Evolutionary conservation across 1,284 basidiomycete species (phyloP), one percentile per base, ranked within the genome.

Genomic region (Cystobasidium slooffiae): DNA sequence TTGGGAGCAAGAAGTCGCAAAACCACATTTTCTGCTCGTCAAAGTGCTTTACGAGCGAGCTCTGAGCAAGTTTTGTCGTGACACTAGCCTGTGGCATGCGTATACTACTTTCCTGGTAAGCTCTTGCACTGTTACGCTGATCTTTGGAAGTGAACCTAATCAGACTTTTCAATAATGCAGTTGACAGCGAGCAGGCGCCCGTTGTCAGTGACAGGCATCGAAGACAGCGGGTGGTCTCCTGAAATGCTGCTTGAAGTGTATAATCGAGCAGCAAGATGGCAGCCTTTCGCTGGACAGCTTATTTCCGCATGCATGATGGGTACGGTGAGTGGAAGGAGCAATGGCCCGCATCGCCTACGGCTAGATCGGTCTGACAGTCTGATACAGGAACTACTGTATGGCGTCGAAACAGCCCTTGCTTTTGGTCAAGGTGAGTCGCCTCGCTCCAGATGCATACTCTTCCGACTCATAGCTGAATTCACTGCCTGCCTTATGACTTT

Each of bases 11-110:
- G 79, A 83, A 62, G 86, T 86, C 43, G 90, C 88, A 80, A 84
- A 86, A 65, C 88, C 88, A 0, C 89, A 94, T 78, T 76, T 87
- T 5, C 84, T 85, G 49, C 84, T 93, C 7, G 84, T 90, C 39
- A 82, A 84, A 5, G 85, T 85, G 1, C 83, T 93, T 0, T 92
- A 90, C 78, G 92, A 95, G 81, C 87, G 93, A 10, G 89, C 91
- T 0, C 88, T 94, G 24, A 52, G 3, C 8, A 1, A 31, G n/a
- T 41, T 41, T 22, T n/a, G 37, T 8, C 5, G 3, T n/a, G 24
- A 47, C 22, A 9, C 3, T 49, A 41, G 31, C 47, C 41, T 53
- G 9, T 53, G 47, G 51, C 49, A 41, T 1, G 31, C 22, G 8
- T n/a, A 18, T 41, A 18, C 43, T 10, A 16, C 37, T 18, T 41